These are phyloP conservation scores for Cryphonectria parasitica DNA, from an alignment of 2,329 filamentous ascomycete species.

Conservation along the genomic window DNA sequence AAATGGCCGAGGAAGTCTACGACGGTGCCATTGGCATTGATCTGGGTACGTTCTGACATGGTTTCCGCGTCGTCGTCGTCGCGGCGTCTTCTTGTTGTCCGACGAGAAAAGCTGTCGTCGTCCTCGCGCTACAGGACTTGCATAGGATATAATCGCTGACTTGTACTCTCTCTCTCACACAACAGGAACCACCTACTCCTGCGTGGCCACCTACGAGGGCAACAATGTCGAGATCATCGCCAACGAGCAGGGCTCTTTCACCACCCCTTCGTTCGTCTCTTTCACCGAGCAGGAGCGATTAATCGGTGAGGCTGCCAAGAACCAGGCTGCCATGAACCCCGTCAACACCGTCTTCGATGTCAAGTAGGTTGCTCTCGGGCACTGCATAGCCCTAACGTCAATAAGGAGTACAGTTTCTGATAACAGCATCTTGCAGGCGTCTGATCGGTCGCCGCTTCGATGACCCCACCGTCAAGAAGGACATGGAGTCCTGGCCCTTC, in stretches of 20 bases:
- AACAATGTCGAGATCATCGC: conserved; percentile 99
- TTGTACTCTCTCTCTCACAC: conserved; percentile 13
- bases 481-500: conserved; percentile 99
- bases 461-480: conserved; percentile 97
- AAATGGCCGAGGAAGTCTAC: conserved; percentile 97
- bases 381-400: background rate
- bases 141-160: conserved; percentile 32
- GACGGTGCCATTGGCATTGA: conserved; percentile 99
- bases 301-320: conserved; percentile 99
- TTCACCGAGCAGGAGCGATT: conserved; percentile 99
- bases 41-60: conserved; percentile 71
- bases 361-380: conserved; percentile 68
- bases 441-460: conserved; percentile 95
- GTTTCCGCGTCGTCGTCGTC: background rate
- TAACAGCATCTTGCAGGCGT: conserved; percentile 64
- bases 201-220: conserved; percentile 98
- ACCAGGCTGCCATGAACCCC: conserved; percentile 99
- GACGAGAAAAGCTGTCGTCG: conserved; percentile 12
- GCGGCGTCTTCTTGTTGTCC: background rate
- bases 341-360: conserved; percentile 98
- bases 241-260: conserved; percentile 99
- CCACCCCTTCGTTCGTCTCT: conserved; percentile 97
- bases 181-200: conserved; percentile 98
- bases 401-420: conserved; percentile 14
- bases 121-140: background rate